phyloP scores from a whole-genome alignment of 2,329 filamentous ascomycete species.

The Talaromyces sp. region DNA sequence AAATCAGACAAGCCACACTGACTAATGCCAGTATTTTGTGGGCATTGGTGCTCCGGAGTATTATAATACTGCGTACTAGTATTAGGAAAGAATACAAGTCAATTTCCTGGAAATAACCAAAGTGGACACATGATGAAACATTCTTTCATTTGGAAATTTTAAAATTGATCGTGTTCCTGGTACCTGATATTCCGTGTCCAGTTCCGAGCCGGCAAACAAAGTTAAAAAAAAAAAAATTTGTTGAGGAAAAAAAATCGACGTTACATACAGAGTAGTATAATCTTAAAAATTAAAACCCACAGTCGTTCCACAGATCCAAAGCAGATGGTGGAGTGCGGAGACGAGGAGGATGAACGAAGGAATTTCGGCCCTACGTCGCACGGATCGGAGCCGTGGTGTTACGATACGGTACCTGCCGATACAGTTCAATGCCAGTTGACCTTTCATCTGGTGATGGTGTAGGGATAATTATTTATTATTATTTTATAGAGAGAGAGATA shows the following conservation, averaged over 20 bases:
- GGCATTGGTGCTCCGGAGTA: too few relatives aligned
- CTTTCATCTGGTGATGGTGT: too few relatives aligned
- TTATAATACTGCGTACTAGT: too few relatives aligned
- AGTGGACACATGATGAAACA: too few relatives aligned
- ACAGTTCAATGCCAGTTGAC: neutral
- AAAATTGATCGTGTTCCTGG: neutral
- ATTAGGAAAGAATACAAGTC: too few relatives aligned
- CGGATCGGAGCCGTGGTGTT: neutral
- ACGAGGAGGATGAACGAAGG: neutral
- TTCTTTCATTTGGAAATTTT: too few relatives aligned
- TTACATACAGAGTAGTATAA: neutral
- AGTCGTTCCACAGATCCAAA: neutral
- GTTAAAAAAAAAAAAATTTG: too few relatives aligned
- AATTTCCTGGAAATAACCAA: too few relatives aligned
- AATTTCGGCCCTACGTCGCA: neutral
- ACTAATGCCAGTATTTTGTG: neutral
- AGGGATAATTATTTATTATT: too few relatives aligned
- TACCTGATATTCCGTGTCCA: neutral
- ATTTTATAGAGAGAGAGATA: too few relatives aligned
- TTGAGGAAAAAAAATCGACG: neutral
- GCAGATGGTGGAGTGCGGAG: neutral
- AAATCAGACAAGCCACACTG: neutral
- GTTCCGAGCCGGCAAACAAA: too few relatives aligned
- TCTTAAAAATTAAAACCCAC: neutral
- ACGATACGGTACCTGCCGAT: neutral